These are phyloP conservation scores for Starmerella gropengiesseri DNA, from an alignment of 805 yeast genomes.

Conservation along the genomic window DNA sequence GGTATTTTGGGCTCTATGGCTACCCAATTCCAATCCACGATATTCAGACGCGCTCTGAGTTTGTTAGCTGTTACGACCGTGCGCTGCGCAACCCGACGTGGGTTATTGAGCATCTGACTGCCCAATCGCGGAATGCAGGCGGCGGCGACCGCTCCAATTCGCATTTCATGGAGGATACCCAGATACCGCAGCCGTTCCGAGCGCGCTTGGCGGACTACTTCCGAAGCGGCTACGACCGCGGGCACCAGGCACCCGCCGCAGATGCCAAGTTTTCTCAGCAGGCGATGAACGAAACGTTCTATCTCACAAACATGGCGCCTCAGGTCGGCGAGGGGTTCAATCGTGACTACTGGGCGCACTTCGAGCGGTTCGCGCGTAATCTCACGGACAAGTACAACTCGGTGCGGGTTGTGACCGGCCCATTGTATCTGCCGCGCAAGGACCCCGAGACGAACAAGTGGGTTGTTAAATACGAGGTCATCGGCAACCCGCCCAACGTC, in stretches of 20 bases:
- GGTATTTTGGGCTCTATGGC: conserved; percentile 73
- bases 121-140: conserved; percentile 38
- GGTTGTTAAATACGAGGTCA: conserved; percentile 77
- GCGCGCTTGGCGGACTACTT: conserved; percentile 75
- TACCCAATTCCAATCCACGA: conserved; percentile 95
- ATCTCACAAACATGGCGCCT: conserved; percentile 82
- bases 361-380: conserved; percentile 78
- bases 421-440: conserved; percentile 72
- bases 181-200: conserved; percentile 64
- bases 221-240: conserved; percentile 91
- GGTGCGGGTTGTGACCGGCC: conserved; percentile 88
- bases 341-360: conserved; percentile 95
- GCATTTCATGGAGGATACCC: conserved; percentile 77
- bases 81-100: conserved; percentile 68
- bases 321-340: conserved; percentile 97
- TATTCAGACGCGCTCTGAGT: conserved; percentile 59
- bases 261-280: conserved; percentile 81
- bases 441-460: conserved; percentile 68
- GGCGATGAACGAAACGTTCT: conserved; percentile 94
- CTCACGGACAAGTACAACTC: conserved; percentile 59
- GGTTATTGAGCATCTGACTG: conserved; percentile 77
- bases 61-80: conserved; percentile 77
- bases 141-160: conserved; percentile 65
- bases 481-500: conserved; percentile 90
- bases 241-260: conserved; percentile 97